Evolutionary conservation across 2,329 filamentous ascomycete species (phyloP).

Genomic region (Pseudogymnoascus sp.): DNA sequence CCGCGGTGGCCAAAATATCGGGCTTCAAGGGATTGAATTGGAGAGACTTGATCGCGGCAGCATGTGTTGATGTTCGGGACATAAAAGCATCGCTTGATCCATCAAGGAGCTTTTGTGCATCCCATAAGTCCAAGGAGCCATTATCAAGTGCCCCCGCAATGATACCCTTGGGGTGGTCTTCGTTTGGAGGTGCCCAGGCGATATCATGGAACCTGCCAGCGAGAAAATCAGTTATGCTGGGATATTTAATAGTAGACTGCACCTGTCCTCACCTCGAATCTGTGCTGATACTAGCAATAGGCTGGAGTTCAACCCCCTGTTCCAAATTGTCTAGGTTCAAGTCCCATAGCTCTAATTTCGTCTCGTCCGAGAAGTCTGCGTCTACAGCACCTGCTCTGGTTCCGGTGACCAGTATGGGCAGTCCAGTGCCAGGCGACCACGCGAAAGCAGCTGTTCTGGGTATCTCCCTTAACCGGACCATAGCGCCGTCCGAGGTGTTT

Average conservation of each 20-base stretch:
- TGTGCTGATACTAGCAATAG: slow-evolving; percentile 73
- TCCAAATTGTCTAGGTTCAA: slow-evolving; percentile 71
- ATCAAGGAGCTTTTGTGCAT: slow-evolving; percentile 62
- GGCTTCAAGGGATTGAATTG: slow-evolving; percentile 94
- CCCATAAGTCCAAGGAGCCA: slow-evolving; percentile 88
- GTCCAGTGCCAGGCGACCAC: slow-evolving; percentile 77
- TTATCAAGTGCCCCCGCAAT: slow-evolving; percentile 95
- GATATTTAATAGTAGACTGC: not conserved
- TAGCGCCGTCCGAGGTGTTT: slow-evolving; percentile 36
- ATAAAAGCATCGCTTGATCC: slow-evolving; percentile 67
- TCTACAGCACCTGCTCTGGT: slow-evolving; percentile 93
- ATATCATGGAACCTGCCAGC: slow-evolving; percentile 82
- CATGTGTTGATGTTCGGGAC: slow-evolving; percentile 82
- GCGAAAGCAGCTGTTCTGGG: slow-evolving; percentile 94
- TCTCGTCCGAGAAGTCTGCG: slow-evolving; percentile 96
- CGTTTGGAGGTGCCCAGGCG: slow-evolving; percentile 80
- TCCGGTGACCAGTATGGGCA: slow-evolving; percentile 82
- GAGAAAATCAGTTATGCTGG: slow-evolving; percentile 21
- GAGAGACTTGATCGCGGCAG: slow-evolving; percentile 82
- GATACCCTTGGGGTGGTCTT: slow-evolving; percentile 73
- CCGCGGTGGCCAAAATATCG: slow-evolving; percentile 85
- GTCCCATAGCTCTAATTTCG: slow-evolving; percentile 94
- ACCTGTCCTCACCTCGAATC: slow-evolving; percentile 68
- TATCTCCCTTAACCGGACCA: slow-evolving; percentile 96
- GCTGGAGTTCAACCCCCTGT: slow-evolving; percentile 75